phyloP scores from a whole-genome alignment of 2,329 filamentous ascomycete species.

The Furcasterigmium sp. region DNA sequence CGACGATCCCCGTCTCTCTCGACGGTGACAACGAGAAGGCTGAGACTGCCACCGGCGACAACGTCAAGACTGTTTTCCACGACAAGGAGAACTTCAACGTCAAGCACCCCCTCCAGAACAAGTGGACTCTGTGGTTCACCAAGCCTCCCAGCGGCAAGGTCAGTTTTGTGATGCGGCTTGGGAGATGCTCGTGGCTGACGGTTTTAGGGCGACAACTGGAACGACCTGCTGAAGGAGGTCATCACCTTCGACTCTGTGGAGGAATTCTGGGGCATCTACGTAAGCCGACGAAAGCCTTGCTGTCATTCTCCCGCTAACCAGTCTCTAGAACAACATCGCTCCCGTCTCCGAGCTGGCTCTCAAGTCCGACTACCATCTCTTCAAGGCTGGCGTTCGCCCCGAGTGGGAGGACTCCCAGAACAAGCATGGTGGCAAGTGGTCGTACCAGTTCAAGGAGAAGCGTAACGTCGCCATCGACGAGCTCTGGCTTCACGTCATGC shows the following conservation, averaged over 20 bases:
- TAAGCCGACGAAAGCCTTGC: constrained; percentile 43
- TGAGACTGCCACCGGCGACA: constrained; percentile 40
- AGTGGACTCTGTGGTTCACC: constrained; percentile 99
- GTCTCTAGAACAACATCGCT: constrained; percentile 96
- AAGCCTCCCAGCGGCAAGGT: constrained; percentile 94
- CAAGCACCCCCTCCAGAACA: constrained; percentile 95
- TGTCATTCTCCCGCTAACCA: constrained; percentile 7
- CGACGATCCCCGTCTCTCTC: constrained; percentile 63
- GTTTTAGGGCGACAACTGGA: constrained; percentile 90
- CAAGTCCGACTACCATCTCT: constrained; percentile 99
- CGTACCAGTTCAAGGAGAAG: constrained; percentile 97
- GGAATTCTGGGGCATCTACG: constrained; percentile 99
- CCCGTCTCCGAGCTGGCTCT: constrained; percentile 91
- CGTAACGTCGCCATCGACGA: constrained; percentile 86
- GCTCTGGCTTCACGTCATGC: constrained; percentile 95
- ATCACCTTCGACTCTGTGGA: constrained; percentile 98
- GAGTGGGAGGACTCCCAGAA: constrained; percentile 99
- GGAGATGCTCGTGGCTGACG: no score
- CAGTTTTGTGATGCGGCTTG: no score
- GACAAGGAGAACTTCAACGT: constrained; percentile 99
- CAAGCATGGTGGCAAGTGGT: constrained; percentile 99
- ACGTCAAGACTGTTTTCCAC: constrained; percentile 81
- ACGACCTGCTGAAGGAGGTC: constrained; percentile 94
- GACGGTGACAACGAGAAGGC: constrained; percentile 53
- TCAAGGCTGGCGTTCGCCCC: constrained; percentile 94